phyloP scores from a whole-genome alignment of 2,329 filamentous ascomycete genomes.

The Arthrobotrys pseudoclavata region DNA sequence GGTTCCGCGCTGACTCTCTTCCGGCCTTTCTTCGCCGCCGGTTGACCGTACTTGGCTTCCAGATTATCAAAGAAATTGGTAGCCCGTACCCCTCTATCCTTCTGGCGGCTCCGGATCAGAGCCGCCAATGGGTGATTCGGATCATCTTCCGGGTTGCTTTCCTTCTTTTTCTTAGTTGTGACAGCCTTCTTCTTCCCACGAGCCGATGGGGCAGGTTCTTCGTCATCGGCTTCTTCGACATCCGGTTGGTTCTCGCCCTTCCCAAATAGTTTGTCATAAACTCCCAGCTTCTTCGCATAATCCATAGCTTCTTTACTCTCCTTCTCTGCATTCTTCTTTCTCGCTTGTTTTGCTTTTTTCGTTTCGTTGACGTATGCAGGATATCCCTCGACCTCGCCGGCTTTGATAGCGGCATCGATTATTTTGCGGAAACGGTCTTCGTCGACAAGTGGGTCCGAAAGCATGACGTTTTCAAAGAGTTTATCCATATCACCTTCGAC shows the following conservation, averaged over 20 bases:
- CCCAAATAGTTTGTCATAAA: slow-evolving; percentile 78
- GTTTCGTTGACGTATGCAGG: slow-evolving; percentile 79
- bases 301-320: slow-evolving; percentile 82
- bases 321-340: slow-evolving; percentile 74
- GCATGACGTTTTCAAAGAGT: slow-evolving; percentile 86
- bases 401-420: slow-evolving; percentile 83
- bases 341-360: slow-evolving; percentile 74
- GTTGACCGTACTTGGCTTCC: slow-evolving; percentile 79
- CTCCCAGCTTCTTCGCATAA: slow-evolving; percentile 79
- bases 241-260: slow-evolving; percentile 62
- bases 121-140: slow-evolving; percentile 72
- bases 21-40: slow-evolving; percentile 68
- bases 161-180: slow-evolving; percentile 65
- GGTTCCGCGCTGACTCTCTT: slow-evolving; percentile 71
- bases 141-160: slow-evolving; percentile 69
- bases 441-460: slow-evolving; percentile 85
- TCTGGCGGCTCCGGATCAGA: slow-evolving; percentile 79
- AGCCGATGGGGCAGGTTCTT: slow-evolving; percentile 38
- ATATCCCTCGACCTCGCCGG: slow-evolving; percentile 76
- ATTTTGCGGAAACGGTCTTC: slow-evolving; percentile 86
- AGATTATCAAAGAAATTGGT: slow-evolving; percentile 78
- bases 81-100: slow-evolving; percentile 69
- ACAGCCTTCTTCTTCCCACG: slow-evolving; percentile 45
- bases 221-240: slow-evolving; percentile 58
- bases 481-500: slow-evolving; percentile 80